Percentiles rank a stretch among this genome's conserved stretches.
Evolutionary conservation across 2,329 filamentous ascomycete genomes (phyloP).

Genomic region (Podosphaera fusca): DNA sequence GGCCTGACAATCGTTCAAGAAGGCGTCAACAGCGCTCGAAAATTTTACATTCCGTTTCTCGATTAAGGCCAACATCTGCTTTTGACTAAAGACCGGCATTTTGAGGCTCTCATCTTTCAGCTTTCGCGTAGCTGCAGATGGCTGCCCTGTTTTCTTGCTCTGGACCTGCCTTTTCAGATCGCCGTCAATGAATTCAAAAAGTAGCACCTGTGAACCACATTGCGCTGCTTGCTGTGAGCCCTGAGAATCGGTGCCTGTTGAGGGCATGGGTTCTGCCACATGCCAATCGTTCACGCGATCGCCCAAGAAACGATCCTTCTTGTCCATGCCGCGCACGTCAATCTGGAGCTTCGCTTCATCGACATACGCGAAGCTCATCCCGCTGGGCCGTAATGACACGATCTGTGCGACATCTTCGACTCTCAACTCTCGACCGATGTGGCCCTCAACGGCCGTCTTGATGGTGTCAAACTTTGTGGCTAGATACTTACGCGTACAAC

Average conservation of each 20-base stretch:
- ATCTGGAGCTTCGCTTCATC: slow-evolving; percentile 66
- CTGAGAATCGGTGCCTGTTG: slow-evolving; percentile 32
- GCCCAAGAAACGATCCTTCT: slow-evolving; percentile 39
- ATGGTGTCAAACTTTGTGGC: slow-evolving; percentile 83
- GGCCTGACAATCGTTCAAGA: slow-evolving; percentile 49
- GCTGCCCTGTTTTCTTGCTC: slow-evolving; percentile 49
- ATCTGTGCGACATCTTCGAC: slow-evolving; percentile 68
- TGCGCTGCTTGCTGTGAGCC: slow-evolving; percentile 18
- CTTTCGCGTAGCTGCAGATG: slow-evolving; percentile 41
- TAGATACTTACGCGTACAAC: slow-evolving; percentile 75
- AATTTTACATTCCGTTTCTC: slow-evolving; percentile 80
- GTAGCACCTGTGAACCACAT: slow-evolving; percentile 42
- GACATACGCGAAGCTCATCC: slow-evolving; percentile 67
- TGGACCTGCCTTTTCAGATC: slow-evolving; percentile 65
- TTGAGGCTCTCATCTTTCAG: slow-evolving; percentile 59
- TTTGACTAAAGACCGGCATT: slow-evolving; percentile 82
- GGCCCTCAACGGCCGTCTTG: slow-evolving; percentile 59
- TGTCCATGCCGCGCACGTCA: slow-evolving; percentile 45
- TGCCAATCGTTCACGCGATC: slow-evolving; percentile 27
- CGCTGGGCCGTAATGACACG: slow-evolving; percentile 50
- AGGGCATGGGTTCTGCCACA: slow-evolving; percentile 25
- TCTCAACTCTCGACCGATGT: slow-evolving; percentile 46
- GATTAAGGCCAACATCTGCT: slow-evolving; percentile 73
- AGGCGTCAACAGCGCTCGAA: slow-evolving; percentile 47
- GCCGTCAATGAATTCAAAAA: slow-evolving; percentile 83